Base-by-base conservation (phyloP, 2,329 filamentous ascomycete species). In the Cercospora zeae-maydis region DNA sequence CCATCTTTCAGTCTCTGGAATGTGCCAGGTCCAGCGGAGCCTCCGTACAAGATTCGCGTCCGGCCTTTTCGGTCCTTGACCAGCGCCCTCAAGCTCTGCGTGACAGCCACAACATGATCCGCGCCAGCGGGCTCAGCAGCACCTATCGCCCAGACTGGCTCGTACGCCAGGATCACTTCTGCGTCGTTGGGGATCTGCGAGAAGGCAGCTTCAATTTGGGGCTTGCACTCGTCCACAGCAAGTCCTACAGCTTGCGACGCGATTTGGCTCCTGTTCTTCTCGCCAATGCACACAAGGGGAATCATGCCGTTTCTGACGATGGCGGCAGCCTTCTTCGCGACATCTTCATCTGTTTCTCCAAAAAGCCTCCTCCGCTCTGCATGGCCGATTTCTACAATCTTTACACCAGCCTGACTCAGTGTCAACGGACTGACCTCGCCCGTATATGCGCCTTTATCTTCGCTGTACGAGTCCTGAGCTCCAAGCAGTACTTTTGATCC, bases 121-220 rank as follows among this genome's bases (percentile, higher is more conserved):
- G 87, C 84, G 7, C 83, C 83, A 0, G 91, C 91, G 2, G 91
- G 91, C 71, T 88, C 80, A 1, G 83, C 79, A 9, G 90, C 87
- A 0, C 91, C 91, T 75, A 95, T 96, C 0, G 91, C 91, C 91
- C 91, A 96, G 1, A 95, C 90, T 7, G 91, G 91, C 79, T 96
- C 91, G 73, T 96, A 96, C 0, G 91, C 91, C 62, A 96, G 82
- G 6, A 93, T 84, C 4, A 95, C 83, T 53, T 92, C 88, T 0
- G 86, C 84, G 14, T 85, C 80, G 10, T 80, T 79, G 0, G 86
- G 82, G 7, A 93, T 78, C 0, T 81, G 83, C 0, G 78, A 78
- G 57, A 95, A 74, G 2, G 91, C 86, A 1, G 85, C 79, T 39
- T 81, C 80, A 61, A 96, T 81, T 75, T 93, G 90, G 4, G 78